Percentiles rank a stretch among this genome's conserved stretches.
Evolutionary conservation across 306 rosid genomes (phyloP).

Genomic region (Arachis stenosperma): DNA sequence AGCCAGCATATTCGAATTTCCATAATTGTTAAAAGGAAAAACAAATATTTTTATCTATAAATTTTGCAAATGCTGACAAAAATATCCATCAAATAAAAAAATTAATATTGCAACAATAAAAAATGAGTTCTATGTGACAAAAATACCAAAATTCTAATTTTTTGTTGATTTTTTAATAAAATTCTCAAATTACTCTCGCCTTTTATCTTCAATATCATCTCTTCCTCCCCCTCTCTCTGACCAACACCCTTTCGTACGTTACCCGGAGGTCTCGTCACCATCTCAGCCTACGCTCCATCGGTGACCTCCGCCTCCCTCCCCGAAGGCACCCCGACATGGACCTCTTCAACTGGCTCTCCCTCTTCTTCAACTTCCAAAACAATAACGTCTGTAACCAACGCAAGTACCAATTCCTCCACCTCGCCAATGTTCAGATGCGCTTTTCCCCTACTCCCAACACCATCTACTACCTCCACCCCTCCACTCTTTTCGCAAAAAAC

Average conservation of each 20-base stretch:
- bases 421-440: conserved; percentile 93
- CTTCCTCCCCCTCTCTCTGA: conserved; percentile 55
- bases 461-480: conserved; percentile 64
- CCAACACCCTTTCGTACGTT: conserved; percentile 87
- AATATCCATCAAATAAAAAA: too few species aligned
- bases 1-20: too few species aligned
- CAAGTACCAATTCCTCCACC: conserved; percentile 84
- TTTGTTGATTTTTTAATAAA: too few species aligned
- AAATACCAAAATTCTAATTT: too few species aligned
- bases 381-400: conserved; percentile 90
- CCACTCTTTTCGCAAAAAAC: conserved; percentile 63
- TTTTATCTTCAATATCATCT: conserved; percentile 64
- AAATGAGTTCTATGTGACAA: too few species aligned
- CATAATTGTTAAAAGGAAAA: too few species aligned
- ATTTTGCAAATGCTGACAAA: too few species aligned
- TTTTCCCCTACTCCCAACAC: conserved; percentile 71
- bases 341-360: conserved; percentile 86
- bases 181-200: too few species aligned
- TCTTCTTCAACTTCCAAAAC: conserved; percentile 79
- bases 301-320: conserved; percentile 65
- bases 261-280: conserved; percentile 79
- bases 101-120: too few species aligned
- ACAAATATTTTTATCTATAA: too few species aligned
- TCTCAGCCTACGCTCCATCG: conserved; percentile 60
- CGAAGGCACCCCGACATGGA: conserved; percentile 73